Base-by-base conservation (phyloP, 2,329 filamentous ascomycete species). In the Talaromyces sp. region DNA sequence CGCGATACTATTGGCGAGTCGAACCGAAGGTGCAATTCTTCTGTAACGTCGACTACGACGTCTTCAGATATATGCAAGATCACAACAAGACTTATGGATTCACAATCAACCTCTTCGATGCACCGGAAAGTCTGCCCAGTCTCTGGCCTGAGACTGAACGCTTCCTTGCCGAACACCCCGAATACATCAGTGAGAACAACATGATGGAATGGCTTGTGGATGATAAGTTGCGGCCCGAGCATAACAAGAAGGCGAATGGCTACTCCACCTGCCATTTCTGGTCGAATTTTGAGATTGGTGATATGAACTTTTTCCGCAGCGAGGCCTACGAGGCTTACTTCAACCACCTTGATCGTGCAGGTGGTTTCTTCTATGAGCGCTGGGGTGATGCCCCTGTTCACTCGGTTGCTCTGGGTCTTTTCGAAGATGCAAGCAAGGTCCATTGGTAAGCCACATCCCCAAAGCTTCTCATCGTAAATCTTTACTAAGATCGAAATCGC, bases 241-340 rank as follows among this genome's bases (percentile, higher is more conserved):
- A 96, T 73, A 90, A 91, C 69, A 72, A 81, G 56, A 84, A 87
- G 62, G 93, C 93, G 6, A 89, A 96, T 67, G 94, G 94, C 35
- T 99, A 96, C 79, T 96, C 91, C 35, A 97, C 94, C 2, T 99
- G 94, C 73, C 94, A 99, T 75, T 99, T 99, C 80, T 99, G 94
- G 94, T 94, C 88, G 68, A 99, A 99, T 75, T 99, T 99, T 67
- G 94, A 99, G 75, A 93, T 99, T 66, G 93, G 84, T 48, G 91
- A 97, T 73, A 84, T 99, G 82, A 84, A 84, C 62, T 96, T 99
- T 75, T 99, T 91, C 89, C 81, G 94, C 51, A 89, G 91, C 69
- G 84, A 92, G 71, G 82, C 85, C 46, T 99, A 99, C 70, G 89
- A 96, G 70, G 91, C 95, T 63, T 99, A 97, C 75, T 99, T 99